Conservation (phyloP, 345 rosid genomes). For the Syzygium jambos region DNA sequence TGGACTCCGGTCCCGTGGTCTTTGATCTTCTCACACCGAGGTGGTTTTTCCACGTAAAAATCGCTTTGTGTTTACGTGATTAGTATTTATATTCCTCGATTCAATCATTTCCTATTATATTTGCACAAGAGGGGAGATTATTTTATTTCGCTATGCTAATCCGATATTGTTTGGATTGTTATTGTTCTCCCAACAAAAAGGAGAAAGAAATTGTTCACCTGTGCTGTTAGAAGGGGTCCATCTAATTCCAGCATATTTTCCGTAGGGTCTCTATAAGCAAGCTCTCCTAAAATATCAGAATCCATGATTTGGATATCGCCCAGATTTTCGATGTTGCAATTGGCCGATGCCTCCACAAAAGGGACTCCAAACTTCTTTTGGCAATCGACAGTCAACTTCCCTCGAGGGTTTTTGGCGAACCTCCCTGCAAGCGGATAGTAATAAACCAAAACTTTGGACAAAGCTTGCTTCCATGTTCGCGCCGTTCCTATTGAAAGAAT, state of each 20-base stretch:
- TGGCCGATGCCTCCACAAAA: constrained; percentile 24
- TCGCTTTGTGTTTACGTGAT: too few relatives aligned
- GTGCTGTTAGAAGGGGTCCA: not conserved
- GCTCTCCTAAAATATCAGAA: not conserved
- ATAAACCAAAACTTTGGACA: constrained; percentile 35
- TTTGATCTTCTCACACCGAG: too few relatives aligned
- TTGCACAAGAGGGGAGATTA: too few relatives aligned
- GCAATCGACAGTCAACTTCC: constrained; percentile 25
- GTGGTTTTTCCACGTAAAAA: too few relatives aligned
- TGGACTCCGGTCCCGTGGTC: too few relatives aligned
- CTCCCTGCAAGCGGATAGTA: constrained; percentile 59
- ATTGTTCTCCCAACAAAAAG: too few relatives aligned
- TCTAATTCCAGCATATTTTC: not conserved
- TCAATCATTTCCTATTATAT: too few relatives aligned
- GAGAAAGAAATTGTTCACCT: not conserved
- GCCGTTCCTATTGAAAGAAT: not conserved
- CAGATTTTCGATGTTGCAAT: constrained; percentile 30
- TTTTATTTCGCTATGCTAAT: too few relatives aligned
- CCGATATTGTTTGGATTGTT: too few relatives aligned
- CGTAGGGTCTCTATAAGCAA: not conserved
- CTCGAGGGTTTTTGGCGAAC: constrained; percentile 24
- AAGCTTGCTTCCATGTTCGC: constrained; percentile 31
- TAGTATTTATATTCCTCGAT: too few relatives aligned
- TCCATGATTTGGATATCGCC: not conserved
- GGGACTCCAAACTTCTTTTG: constrained; percentile 35